phyloP scores from a whole-genome alignment of 805 yeast genomes.

The Wickerhamiella lipophila region DNA sequence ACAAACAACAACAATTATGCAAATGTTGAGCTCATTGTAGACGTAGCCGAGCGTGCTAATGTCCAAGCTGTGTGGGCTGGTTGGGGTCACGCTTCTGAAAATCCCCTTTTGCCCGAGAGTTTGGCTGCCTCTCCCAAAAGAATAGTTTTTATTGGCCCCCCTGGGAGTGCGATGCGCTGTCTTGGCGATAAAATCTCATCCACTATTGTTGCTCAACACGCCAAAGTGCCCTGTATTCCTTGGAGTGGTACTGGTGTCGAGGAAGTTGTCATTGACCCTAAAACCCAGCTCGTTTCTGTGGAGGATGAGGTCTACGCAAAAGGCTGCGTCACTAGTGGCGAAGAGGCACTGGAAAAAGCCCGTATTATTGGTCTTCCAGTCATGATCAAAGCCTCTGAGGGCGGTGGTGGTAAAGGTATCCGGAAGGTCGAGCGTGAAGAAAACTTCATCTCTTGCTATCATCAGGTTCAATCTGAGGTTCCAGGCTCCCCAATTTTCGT shows the following conservation, averaged over 20 bases:
- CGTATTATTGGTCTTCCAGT: conserved; percentile 89
- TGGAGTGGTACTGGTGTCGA: conserved; percentile 99
- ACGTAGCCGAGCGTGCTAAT: conserved; percentile 88
- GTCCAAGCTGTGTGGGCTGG: conserved; percentile 99
- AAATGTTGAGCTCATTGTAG: conserved; percentile 93
- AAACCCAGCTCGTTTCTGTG: conserved; percentile 76
- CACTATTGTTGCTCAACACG: conserved; percentile 98
- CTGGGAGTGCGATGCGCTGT: conserved; percentile 99
- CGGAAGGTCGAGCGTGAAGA: conserved; percentile 83
- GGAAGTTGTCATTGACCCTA: conserved; percentile 54
- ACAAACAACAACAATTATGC: conserved; percentile 98
- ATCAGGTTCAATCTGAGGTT: conserved; percentile 92
- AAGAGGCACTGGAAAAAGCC: conserved; percentile 81
- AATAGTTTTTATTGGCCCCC: conserved; percentile 94
- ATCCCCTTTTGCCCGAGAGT: conserved; percentile 85
- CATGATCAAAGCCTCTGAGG: conserved; percentile 98
- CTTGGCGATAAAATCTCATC: conserved; percentile 96
- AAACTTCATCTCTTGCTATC: conserved; percentile 62
- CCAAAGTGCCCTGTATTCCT: conserved; percentile 95
- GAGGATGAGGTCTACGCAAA: conserved; percentile 67
- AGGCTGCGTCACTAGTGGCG: conserved; percentile 80
- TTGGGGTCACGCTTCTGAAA: conserved; percentile 99
- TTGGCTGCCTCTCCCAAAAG: conserved; percentile 86
- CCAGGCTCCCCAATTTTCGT: conserved; percentile 98
- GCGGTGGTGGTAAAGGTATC: conserved; percentile 99